These are phyloP conservation scores for Lasiosphaeria miniovina DNA, from an alignment of 495 filamentous ascomycete genomes.

Conservation along the genomic window DNA sequence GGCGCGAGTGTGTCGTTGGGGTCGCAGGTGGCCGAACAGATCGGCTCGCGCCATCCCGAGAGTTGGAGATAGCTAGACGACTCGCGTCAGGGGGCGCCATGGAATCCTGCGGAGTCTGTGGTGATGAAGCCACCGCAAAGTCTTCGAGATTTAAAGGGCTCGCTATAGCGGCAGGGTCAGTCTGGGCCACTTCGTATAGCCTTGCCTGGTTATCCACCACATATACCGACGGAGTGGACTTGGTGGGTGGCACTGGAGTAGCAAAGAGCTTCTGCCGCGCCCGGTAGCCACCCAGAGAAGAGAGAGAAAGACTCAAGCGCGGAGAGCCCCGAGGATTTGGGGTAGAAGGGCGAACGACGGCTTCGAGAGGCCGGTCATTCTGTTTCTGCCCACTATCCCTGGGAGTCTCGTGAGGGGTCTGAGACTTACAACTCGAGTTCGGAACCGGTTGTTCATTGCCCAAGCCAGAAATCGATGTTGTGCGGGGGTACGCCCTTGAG, in stretches of 20 bases:
- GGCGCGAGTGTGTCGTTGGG: slow-evolving; percentile 62
- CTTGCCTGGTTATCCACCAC: neutral
- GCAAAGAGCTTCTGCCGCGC: slow-evolving; percentile 13
- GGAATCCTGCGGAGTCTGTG: slow-evolving; percentile 75
- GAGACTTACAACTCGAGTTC: slow-evolving; percentile 44
- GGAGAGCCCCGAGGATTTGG: slow-evolving; percentile 16
- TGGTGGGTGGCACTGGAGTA: slow-evolving; percentile 17
- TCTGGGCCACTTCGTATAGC: slow-evolving; percentile 36
- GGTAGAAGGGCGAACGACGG: slow-evolving; percentile 17
- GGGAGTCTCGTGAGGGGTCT: slow-evolving; percentile 24
- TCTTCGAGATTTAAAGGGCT: slow-evolving; percentile 42
- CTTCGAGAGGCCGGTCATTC: slow-evolving; percentile 17
- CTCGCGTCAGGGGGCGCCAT: slow-evolving; percentile 79
- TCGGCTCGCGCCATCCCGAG: slow-evolving; percentile 34
- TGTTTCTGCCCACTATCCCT: slow-evolving; percentile 16
- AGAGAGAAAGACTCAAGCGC: slow-evolving; percentile 20
- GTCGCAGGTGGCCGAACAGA: slow-evolving; percentile 60
- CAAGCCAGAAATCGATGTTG: slow-evolving; percentile 25
- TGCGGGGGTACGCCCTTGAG: slow-evolving; percentile 27
- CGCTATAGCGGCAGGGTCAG: slow-evolving; percentile 43
- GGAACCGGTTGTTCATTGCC: slow-evolving; percentile 17
- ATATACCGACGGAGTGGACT: slow-evolving; percentile 8
- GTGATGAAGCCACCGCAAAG: slow-evolving; percentile 52
- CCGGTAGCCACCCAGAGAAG: slow-evolving; percentile 18
- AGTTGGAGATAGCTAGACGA: slow-evolving; percentile 68